Evolutionary conservation across 352 stramenopile species (phyloP), one percentile per base, ranked within the genome.

Genomic region (Thalassiosira sp.): DNA sequence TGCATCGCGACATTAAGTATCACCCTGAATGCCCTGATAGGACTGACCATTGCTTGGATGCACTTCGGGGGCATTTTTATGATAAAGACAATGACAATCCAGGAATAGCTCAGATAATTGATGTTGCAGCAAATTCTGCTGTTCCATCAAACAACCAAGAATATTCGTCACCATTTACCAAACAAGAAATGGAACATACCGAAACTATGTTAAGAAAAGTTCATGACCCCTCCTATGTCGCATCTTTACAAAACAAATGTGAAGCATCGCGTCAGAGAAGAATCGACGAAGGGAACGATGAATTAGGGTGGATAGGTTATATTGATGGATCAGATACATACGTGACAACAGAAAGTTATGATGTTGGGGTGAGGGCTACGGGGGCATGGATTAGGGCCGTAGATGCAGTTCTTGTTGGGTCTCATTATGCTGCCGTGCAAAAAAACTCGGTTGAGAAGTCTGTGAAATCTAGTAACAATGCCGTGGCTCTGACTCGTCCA

Each of bases 401-500:
- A 11, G 65, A 84, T 68, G 3, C 16, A 46, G 22, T 31, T 1
- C 22, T 62, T 22, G n/a, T n/a, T n/a, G 18, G 43, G 3, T 37
- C 35, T 2, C 11, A 35, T 33, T 7, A 49, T 24, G 13, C 49
- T 37, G 31, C 31, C 8, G 31, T 10, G 31, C 3, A 8, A 45
- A 15, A 45, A 45, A 45, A n/a, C n/a, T n/a, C n/a, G n/a, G n/a
- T n/a, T n/a, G n/a, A n/a, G n/a, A n/a, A n/a, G n/a, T n/a, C 10
- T 5, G 16, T 13, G 16, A 45, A 1, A 45, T 45, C 35, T 45
- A 10, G 10, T 40, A 10, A 10, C 35, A 51, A 43, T 40, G 27
- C 28, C n/a, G 28, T 89, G 27, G 81, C 84, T 11, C 51, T 91
- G n/a, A 87, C 76, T 25, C 89, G 95, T 27, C 95, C 95, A 27